phyloP scores from a whole-genome alignment of 768 basidiomycete genomes.

The Leucocoprinus birnbaumii region DNA sequence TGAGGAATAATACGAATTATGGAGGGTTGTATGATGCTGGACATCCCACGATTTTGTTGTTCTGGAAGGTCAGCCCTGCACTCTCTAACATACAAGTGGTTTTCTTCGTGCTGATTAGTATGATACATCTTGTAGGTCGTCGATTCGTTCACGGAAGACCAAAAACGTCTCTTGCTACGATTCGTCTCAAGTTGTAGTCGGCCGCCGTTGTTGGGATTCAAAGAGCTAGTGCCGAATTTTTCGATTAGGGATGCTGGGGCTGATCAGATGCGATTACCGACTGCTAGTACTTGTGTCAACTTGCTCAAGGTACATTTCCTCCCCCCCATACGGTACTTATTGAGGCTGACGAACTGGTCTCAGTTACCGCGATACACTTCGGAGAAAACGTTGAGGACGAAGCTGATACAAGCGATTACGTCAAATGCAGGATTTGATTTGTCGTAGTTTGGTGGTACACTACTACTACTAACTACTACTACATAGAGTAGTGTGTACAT shows the following conservation, averaged over 20 bases:
- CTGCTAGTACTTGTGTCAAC: slow-evolving; percentile 89
- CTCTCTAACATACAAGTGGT: too few species aligned
- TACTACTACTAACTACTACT: too few species aligned
- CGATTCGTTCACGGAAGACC: slow-evolving; percentile 73
- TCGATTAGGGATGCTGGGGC: slow-evolving; percentile 78
- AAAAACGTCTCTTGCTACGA: slow-evolving; percentile 72
- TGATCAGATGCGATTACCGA: slow-evolving; percentile 71
- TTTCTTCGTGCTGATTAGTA: slow-evolving; percentile 1
- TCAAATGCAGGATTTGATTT: slow-evolving; percentile 92
- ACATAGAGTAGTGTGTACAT: too few species aligned
- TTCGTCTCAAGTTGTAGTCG: slow-evolving; percentile 94
- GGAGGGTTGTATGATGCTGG: slow-evolving; percentile 75
- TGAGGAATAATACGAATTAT: slow-evolving; percentile 74
- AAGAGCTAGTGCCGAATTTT: slow-evolving; percentile 85
- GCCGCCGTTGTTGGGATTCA: slow-evolving; percentile 86
- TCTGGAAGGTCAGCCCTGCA: slow-evolving; percentile 82
- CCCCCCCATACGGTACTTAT: not conserved
- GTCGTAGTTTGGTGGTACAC: too few species aligned
- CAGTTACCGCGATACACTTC: slow-evolving; percentile 71
- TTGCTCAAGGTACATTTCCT: slow-evolving; percentile 66
- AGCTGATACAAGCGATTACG: slow-evolving; percentile 83
- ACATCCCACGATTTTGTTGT: slow-evolving; percentile 68
- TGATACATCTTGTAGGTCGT: slow-evolving; percentile 51
- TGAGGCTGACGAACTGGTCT: not conserved
- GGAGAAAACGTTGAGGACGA: slow-evolving; percentile 63